These are phyloP conservation scores for Globisporangium rhizosaccharum DNA, from an alignment of 352 stramenopile genomes.

Conservation along the genomic window DNA sequence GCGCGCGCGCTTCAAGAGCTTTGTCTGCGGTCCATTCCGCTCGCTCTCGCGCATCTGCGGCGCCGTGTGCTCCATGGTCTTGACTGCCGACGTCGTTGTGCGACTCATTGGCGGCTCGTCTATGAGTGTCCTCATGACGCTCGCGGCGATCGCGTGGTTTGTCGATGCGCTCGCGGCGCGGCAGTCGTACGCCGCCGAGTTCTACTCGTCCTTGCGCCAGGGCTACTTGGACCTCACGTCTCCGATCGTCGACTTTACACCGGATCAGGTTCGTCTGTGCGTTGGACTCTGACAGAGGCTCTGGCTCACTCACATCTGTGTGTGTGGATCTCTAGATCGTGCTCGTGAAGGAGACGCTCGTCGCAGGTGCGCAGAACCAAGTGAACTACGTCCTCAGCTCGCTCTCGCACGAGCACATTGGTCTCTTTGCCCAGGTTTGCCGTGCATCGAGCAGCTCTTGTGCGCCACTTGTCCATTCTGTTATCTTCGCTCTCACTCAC, in stretches of 20 bases:
- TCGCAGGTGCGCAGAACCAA: slow-evolving; percentile 73
- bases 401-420: slow-evolving; percentile 67
- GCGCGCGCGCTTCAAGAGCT: slow-evolving; percentile 71
- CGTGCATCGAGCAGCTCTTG: not conserved
- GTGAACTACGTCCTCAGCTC: slow-evolving; percentile 85
- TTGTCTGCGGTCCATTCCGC: slow-evolving; percentile 73
- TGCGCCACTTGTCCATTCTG: no score
- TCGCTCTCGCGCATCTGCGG: slow-evolving; percentile 76
- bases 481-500: not conserved
- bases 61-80: slow-evolving; percentile 60
- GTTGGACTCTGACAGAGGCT: not conserved
- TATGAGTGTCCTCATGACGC: slow-evolving; percentile 64
- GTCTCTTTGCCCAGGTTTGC: slow-evolving; percentile 58
- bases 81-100: slow-evolving; percentile 44
- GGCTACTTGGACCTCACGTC: slow-evolving; percentile 80
- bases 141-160: slow-evolving; percentile 53
- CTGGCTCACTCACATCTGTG: not conserved
- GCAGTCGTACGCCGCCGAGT: slow-evolving; percentile 82
- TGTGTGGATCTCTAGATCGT: slow-evolving; percentile 32
- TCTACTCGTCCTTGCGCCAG: slow-evolving; percentile 79
- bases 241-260: slow-evolving; percentile 75
- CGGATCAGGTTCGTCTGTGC: slow-evolving; percentile 51
- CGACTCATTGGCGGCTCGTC: slow-evolving; percentile 40
- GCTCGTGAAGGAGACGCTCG: slow-evolving; percentile 75
- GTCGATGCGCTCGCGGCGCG: slow-evolving; percentile 63